Conservation (phyloP, 768 basidiomycete species). For the Lentinus brumalis region DNA sequence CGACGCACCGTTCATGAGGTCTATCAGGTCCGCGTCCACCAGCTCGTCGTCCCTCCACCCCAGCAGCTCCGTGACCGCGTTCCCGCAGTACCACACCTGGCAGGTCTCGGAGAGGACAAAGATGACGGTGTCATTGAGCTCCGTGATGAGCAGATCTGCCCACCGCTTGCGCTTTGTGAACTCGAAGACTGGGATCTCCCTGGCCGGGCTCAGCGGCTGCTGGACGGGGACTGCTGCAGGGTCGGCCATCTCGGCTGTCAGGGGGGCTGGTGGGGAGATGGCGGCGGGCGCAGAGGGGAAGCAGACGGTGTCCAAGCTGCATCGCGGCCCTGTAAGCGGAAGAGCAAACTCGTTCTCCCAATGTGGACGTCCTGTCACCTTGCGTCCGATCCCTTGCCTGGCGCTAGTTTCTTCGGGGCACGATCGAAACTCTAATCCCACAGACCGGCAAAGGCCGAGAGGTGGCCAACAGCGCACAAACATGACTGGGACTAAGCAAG, state of each 20-base stretch:
- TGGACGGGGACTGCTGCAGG: background rate
- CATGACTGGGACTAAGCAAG: no score
- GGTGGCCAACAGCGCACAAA: background rate
- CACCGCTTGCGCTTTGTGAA: conserved; percentile 88
- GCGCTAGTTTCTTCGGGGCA: background rate
- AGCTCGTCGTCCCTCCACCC: conserved; percentile 79
- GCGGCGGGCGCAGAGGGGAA: background rate
- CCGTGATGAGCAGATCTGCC: conserved; percentile 78
- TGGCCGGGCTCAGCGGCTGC: conserved; percentile 7
- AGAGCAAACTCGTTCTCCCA: background rate
- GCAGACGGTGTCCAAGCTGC: background rate
- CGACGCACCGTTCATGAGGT: conserved; percentile 64
- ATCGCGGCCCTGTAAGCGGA: background rate
- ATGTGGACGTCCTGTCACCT: background rate
- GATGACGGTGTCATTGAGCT: conserved; percentile 72
- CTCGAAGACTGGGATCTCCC: conserved; percentile 51
- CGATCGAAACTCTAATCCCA: background rate
- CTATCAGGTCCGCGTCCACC: conserved; percentile 63
- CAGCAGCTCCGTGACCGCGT: conserved; percentile 67
- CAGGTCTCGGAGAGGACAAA: conserved; percentile 66
- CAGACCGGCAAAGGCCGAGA: background rate
- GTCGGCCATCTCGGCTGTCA: background rate
- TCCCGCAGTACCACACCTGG: conserved; percentile 70
- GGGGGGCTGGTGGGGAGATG: background rate
- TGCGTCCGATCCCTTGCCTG: background rate